Base-by-base conservation (phyloP, 2,329 filamentous ascomycete species). In the Aspergillus versicolor region DNA sequence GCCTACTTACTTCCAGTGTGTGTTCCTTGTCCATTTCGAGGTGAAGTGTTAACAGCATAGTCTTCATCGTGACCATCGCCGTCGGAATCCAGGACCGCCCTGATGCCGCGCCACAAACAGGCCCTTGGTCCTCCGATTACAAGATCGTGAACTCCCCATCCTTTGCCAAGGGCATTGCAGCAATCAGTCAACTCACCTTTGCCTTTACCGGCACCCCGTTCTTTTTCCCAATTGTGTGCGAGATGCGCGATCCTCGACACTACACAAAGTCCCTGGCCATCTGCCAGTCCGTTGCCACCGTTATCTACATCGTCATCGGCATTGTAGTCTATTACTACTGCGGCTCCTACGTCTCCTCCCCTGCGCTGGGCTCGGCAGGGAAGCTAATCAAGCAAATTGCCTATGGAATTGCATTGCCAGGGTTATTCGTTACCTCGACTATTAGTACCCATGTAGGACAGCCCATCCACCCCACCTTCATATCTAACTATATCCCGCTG, bases 301-400 rank as follows among this genome's bases (percentile, higher is more conserved):
- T 63, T 15, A 59, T 72, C 3, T 77, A 78, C 43, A 63, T 74
- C n/a, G 58, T 67, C 5, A 70, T 78, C 27, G 72, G 72, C 8
- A 59, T 70, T 3, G 73, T 80, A 0, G 73, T 81, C 2, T 81
- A 81, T 65, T 75, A 74, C 57, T 81, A 67, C 61, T 79, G 77
- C 58, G 79, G 79, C 1, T 75, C 73, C 0, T 77, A 72, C 46
- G 75, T 82, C 4, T 73, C 78, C 0, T 79, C 77, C 0, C 79
- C 79, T 0, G 77, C 78, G 1, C 71, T 82, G 3, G 79, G 77
- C 2, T 79, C 76, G 27, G 79, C 78, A 2, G 79, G 79, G 0
- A 7, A 38, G 0, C 44, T 63, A 0, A 67, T 79, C 52, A 80
- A 81, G 68, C 79, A 75, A 59, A 65, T 80, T 13, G 71, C 69